Evolutionary conservation across 2,329 filamentous ascomycete genomes (phyloP), one percentile per base, ranked within the genome.

Genomic region (Bimuria novae-zelandiae): DNA sequence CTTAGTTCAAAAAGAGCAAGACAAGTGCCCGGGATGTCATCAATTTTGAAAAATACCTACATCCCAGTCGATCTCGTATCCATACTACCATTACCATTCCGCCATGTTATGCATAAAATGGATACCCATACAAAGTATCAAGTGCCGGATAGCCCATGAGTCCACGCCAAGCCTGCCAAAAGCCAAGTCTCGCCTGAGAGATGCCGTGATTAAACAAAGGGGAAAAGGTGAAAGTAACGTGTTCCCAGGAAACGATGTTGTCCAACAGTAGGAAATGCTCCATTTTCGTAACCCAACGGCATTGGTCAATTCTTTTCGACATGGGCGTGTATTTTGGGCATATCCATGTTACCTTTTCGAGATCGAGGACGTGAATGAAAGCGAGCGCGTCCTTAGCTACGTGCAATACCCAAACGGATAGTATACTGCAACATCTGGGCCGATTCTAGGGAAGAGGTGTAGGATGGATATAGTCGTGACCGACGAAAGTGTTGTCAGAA

Each of bases 151-250:
- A 55, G 14, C 41, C 54, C 54, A 53, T 57, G 41, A 43, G 45
- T 35, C 53, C 52, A 41, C 36, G 52, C 44, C 59, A 52, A 55
- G 50, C 43, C 51, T 59, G 44, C 59, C 61, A 60, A 47, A 50
- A 53, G 47, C 54, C 46, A 57, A 56, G 21, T 45, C 47, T 54
- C 25, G 48, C 56, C 56, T 10, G 58, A 49, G 49, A 61, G 44
- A 62, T 65, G 54, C 57, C 56, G 53, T 56, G 52, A 59, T 70
- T n/a, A 72, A 67, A 69, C 70, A 73, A 71, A 61, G 69, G 57
- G 64, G 53, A 36, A 64, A 51, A 64, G 65, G 62, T 53, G 33
- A 39, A 40, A 49, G 43, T 66, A 67, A 51, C 43, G 41, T 54
- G 58, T 59, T 59, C 61, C 55, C 57, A 58, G 60, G 56, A 65